Evolutionary conservation across 768 basidiomycete species (phyloP).

Genomic region (Podaxis pistillaris): DNA sequence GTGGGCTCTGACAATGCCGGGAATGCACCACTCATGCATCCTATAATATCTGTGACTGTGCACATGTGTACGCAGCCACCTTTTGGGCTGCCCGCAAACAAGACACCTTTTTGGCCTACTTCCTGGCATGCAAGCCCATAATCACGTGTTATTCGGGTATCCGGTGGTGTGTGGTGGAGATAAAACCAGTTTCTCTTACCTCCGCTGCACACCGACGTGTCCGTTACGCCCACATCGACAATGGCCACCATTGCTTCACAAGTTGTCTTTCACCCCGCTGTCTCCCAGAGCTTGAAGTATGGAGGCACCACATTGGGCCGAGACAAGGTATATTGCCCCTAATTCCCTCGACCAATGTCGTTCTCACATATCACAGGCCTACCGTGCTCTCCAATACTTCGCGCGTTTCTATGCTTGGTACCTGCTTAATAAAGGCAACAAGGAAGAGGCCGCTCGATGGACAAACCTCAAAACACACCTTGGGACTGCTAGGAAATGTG

Average conservation of each 20-base stretch:
- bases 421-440: slow-evolving; percentile 65
- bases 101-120: not conserved
- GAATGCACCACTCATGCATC: too few species aligned
- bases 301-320: slow-evolving; percentile 81
- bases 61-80: too few species aligned
- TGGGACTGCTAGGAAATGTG: slow-evolving; percentile 83
- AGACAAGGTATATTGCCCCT: slow-evolving; percentile 67
- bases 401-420: slow-evolving; percentile 88
- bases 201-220: not conserved
- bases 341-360: not conserved
- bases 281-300: slow-evolving; percentile 74
- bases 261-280: slow-evolving; percentile 80
- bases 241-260: slow-evolving; percentile 63
- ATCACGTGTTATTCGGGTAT: slow-evolving; percentile 24
- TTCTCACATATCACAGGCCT: slow-evolving; percentile 51
- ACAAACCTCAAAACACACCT: slow-evolving; percentile 84
- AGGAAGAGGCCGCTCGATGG: slow-evolving; percentile 72
- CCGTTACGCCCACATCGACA: slow-evolving; percentile 21
- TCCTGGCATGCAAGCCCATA: not conserved
- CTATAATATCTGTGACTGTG: too few species aligned
- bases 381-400: slow-evolving; percentile 89
- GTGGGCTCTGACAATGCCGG: too few species aligned
- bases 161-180: slow-evolving; percentile 2
- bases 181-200: slow-evolving; percentile 14
- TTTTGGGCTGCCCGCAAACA: too few species aligned